These are phyloP conservation scores for Mucor velutinosus DNA, from an alignment of 371 early-diverging fungal genomes.

Conservation along the genomic window DNA sequence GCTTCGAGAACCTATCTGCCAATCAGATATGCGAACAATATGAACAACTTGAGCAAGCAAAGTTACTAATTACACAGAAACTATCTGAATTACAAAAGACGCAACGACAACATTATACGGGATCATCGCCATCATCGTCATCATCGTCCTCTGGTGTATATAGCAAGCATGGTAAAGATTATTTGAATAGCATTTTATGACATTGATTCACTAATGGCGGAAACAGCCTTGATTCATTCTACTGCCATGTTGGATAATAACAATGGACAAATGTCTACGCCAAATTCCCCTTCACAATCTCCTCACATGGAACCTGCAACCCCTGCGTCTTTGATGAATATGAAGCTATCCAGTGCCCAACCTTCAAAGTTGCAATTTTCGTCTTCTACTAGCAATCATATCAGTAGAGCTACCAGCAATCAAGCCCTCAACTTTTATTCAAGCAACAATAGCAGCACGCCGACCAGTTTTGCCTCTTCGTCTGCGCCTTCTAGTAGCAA, in stretches of 20 bases:
- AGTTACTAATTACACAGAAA: slow-evolving; percentile 36
- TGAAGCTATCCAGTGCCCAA: slow-evolving; percentile 17
- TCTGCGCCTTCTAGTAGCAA: neutral
- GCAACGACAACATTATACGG: slow-evolving; percentile 12
- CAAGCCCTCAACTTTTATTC: slow-evolving; percentile 5
- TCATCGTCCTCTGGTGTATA: neutral
- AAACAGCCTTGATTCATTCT: neutral
- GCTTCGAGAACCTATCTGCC: slow-evolving; percentile 23
- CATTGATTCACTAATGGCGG: neutral
- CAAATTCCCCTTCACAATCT: slow-evolving; percentile 10
- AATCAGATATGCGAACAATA: slow-evolving; percentile 44
- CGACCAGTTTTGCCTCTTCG: neutral
- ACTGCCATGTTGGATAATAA: neutral
- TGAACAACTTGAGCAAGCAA: slow-evolving; percentile 47
- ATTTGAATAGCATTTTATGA: neutral
- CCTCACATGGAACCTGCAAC: slow-evolving; percentile 59
- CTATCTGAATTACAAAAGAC: slow-evolving; percentile 38
- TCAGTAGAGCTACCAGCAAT: neutral
- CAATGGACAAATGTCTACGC: neutral
- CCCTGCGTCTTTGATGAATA: slow-evolving; percentile 65
- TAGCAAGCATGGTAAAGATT: neutral
- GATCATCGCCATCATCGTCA: neutral
- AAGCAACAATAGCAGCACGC: neutral
- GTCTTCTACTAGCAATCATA: neutral
- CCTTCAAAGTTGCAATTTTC: slow-evolving; percentile 15